Evolutionary conservation across 2,329 filamentous ascomycete genomes (phyloP).

Genomic region (Penicillium psychrosexuale): DNA sequence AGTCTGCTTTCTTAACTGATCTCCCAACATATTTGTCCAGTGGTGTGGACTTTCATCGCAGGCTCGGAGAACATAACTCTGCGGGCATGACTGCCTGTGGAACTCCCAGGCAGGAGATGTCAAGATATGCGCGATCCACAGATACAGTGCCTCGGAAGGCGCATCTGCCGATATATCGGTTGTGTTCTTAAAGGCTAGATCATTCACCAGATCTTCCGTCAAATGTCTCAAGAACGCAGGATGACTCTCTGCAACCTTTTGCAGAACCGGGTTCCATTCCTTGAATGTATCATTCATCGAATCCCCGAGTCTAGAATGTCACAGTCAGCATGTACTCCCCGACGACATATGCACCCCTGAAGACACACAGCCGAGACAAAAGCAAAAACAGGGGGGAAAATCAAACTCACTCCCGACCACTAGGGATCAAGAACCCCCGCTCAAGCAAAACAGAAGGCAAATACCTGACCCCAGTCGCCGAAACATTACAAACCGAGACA

Average conservation of each 20-base stretch:
- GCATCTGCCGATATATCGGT: constrained; percentile 28
- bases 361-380: neutral
- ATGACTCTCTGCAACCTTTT: constrained; percentile 35
- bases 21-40: constrained; percentile 30
- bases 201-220: constrained; percentile 37
- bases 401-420: constrained; percentile 29
- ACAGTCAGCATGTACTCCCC: constrained; percentile 4
- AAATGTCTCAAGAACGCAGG: constrained; percentile 39
- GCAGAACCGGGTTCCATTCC: constrained; percentile 38
- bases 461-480: constrained; percentile 13
- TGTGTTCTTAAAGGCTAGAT: constrained; percentile 29
- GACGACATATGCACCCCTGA: neutral
- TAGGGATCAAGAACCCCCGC: constrained; percentile 25
- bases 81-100: constrained; percentile 28
- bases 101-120: constrained; percentile 38
- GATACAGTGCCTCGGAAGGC: constrained; percentile 43
- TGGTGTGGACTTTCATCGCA: constrained; percentile 34
- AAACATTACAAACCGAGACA: constrained; percentile 28
- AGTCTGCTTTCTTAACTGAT: constrained; percentile 16
- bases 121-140: constrained; percentile 52
- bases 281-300: constrained; percentile 29
- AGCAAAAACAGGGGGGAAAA: neutral
- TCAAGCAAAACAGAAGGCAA: constrained; percentile 30
- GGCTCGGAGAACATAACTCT: constrained; percentile 32
- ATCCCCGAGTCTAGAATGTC: constrained; percentile 24